Evolutionary conservation across 1,284 basidiomycete species (phyloP), one percentile per base, ranked within the genome.

Genomic region (Melanopsichium pennsylvanicum): DNA sequence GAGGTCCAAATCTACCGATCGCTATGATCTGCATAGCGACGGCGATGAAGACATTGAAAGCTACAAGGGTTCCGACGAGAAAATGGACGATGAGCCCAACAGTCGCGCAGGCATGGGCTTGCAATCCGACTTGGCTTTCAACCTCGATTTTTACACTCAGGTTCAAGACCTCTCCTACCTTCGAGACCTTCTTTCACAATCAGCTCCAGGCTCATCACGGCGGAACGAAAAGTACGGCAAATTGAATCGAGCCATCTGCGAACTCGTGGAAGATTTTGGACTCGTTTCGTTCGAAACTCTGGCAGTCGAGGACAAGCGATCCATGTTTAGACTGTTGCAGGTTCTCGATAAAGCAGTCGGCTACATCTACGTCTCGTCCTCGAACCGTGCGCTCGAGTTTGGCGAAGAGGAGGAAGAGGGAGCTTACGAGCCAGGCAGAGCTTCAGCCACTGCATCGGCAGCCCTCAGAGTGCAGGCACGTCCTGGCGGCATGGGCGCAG

Each of bases 131-230:
- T 32, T 19, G 72, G 93, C 93, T 32, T 97, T 98, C 85, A 96
- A 95, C 76, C 88, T 98, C 35, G 92, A 95, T 71, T 99, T 92
- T 81, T 98, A 98, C 81, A 97, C 96, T 34, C 92, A 98, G 82
- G 95, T 96, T 0, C 93, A 97, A 82, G 94, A 99, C 81, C 85
- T 99, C 0, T 89, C 89, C 0, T 90, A 97, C 81, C 87, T 99
- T 6, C 86, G 91, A 68, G 90, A 89, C 56, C 84, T 87, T 1
- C 86, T 97, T 16, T 79, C 84, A 22, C 54, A 67, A 21, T 55
- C 59, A 2, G 59, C 55, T 12, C 64, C 64, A 9, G 64, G 50
- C 19, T 69, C 66, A 6, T 50, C 50, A 26, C 52, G 52, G 49
- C 51, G 67, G 12, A 49, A 70, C 36, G 60, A 73, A 54, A 67